A percentile compares a stretch with the other conserved stretches of the same genome.
These are phyloP conservation scores for Protostelium mycophagum DNA, from an alignment of 78 protist species.

Conservation along the genomic window DNA sequence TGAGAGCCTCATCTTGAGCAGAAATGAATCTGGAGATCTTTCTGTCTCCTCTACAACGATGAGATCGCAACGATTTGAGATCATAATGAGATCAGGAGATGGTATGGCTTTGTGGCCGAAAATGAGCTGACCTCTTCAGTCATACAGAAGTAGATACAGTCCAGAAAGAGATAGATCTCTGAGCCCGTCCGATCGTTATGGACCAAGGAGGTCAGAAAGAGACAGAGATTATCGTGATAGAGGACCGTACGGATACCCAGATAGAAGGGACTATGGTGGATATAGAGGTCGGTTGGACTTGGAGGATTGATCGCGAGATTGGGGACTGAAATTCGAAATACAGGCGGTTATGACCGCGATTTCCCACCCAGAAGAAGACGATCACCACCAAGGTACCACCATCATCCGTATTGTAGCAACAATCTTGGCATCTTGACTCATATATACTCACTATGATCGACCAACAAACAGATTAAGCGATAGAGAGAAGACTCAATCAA, in stretches of 20 bases:
- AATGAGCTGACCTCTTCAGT: neutral
- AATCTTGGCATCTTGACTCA: neutral
- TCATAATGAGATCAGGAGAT: too few species aligned
- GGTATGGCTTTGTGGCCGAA: too few species aligned
- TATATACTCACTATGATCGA: too few species aligned
- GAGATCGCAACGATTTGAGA: too few species aligned
- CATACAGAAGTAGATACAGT: neutral
- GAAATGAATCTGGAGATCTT: too few species aligned
- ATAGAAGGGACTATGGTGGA: neutral
- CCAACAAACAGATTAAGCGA: neutral
- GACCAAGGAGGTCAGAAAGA: neutral
- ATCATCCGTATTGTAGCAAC: neutral
- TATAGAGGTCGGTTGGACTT: neutral
- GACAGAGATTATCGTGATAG: neutral
- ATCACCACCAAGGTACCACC: neutral
- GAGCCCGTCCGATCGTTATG: neutral
- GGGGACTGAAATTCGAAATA: neutral
- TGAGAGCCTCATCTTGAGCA: too few species aligned
- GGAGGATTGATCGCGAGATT: neutral
- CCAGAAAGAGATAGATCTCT: neutral
- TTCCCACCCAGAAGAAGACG: neutral
- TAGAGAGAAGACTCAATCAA: neutral
- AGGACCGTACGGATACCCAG: neutral
- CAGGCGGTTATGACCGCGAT: neutral
- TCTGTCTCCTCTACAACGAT: too few species aligned